phyloP scores from a whole-genome alignment of 345 rosid genomes.

The Sisymbrium irio region DNA sequence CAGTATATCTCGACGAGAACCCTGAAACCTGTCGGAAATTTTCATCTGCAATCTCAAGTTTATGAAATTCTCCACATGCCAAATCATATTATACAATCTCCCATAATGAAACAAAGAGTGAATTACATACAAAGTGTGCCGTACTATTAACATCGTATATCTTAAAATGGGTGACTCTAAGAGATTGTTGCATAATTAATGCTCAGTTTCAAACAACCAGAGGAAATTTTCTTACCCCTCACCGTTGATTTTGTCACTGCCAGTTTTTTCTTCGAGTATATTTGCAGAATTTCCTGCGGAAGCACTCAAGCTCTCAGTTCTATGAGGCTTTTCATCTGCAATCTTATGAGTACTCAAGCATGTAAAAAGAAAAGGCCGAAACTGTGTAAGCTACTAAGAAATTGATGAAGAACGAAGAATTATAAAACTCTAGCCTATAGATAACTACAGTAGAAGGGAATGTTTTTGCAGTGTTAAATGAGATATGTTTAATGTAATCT shows the following conservation, averaged over 20 bases:
- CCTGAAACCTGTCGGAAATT: conserved; percentile 93
- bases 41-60: conserved; percentile 65
- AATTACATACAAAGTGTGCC: no score
- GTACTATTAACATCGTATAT: no score
- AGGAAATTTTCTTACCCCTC: conserved; percentile 18
- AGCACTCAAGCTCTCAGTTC: no score
- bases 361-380: conserved; percentile 20
- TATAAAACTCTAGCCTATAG: not conserved
- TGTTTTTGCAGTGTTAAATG: not conserved
- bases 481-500: conserved; percentile 1
- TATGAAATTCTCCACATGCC: conserved; percentile 24
- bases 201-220: no score
- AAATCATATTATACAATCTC: conserved; percentile 14
- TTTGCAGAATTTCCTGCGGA: conserved; percentile 46
- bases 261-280: conserved; percentile 39
- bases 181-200: no score
- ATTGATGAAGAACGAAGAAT: not conserved
- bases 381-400: not conserved
- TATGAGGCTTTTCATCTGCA: no score
- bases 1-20: conserved; percentile 75
- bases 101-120: not conserved
- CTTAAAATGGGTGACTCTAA: no score
- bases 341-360: conserved; percentile 15
- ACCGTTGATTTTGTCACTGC: conserved; percentile 1
- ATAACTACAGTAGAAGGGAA: not conserved